phyloP scores from a whole-genome alignment of 2,329 filamentous ascomycete genomes.

The Ceratocystis variospora region DNA sequence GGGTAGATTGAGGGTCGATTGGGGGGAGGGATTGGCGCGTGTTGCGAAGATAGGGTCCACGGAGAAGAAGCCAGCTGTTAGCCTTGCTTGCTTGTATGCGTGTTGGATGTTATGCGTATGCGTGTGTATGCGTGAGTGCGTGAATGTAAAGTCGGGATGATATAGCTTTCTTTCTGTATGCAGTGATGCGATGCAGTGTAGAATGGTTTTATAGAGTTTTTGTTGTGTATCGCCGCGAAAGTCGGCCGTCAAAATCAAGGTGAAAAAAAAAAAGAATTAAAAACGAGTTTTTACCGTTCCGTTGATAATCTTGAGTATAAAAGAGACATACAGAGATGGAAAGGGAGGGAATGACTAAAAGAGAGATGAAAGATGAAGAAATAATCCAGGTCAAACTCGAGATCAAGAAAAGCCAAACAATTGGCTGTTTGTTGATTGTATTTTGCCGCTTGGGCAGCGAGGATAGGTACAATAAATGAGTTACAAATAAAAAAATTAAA shows the following conservation, averaged over 20 bases:
- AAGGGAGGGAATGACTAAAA: neutral
- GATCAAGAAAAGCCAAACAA: neutral
- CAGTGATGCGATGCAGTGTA: too few relatives aligned
- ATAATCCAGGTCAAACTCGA: neutral
- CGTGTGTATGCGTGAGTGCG: too few relatives aligned
- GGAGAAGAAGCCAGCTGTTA: neutral
- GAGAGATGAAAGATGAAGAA: neutral
- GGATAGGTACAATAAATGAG: neutral
- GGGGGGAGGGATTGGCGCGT: neutral
- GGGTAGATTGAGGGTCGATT: neutral
- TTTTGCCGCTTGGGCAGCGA: too few relatives aligned
- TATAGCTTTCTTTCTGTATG: too few relatives aligned
- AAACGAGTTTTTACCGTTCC: too few relatives aligned
- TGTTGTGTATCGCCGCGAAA: neutral
- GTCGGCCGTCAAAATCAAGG: neutral
- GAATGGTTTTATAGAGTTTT: neutral
- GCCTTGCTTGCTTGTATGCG: too few relatives aligned
- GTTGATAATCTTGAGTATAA: too few relatives aligned
- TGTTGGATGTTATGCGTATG: too few relatives aligned
- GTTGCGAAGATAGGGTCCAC: slow-evolving; percentile 1
- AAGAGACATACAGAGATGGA: neutral
- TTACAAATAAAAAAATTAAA: neutral
- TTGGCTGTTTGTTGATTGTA: too few relatives aligned
- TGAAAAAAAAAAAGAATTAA: neutral
- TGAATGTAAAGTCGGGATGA: too few relatives aligned